Evolutionary conservation across 768 basidiomycete genomes (phyloP), one percentile per base, ranked within the genome.

Genomic region (Chlorophyllum brunneum): DNA sequence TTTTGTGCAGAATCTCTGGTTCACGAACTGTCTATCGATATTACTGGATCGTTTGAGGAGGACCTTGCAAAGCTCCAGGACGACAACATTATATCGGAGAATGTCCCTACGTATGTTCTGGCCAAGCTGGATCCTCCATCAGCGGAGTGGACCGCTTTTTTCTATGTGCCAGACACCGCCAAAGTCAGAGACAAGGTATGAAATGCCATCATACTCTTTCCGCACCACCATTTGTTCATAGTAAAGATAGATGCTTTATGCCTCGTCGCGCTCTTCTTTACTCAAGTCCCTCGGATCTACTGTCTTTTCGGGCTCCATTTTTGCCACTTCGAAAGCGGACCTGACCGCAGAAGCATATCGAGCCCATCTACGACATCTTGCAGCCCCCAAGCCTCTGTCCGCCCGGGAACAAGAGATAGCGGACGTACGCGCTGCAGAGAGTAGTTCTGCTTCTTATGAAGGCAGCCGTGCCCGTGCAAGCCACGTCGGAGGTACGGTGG

Each of bases 331-430:
- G 48, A 88, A 83, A 63, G 70, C 68, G 10, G 86, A 91, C 58
- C 59, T 88, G 48, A 83, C 81, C 3, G 70, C 82, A 1, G 78
- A 79, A 41, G 82, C 88, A 0, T 94, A 95, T 59, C 76, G 78
- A 18, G 78, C 82, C 27, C 92, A 95, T 62, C 74, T 79, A 54
- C 78, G 73, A 13, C 88, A 92, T 62, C 65, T 80, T 43, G 72
- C 79, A 27, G 88, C 92, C 0, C 88, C 92, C 2, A 78, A 89
- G 56, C 95, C 94, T 1, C 74, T 97, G 59, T 92, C 86, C 33
- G 78, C 81, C 0, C 78, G 86, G 27, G 95, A 98, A 67, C 79
- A 83, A 54, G 93, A 95, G 64, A 76, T 95, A 56, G 86, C 78
- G 0, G 83, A 86, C 49, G 77, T 95, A 54, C 81, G 78, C 42